Percentiles rank a stretch among this genome's conserved stretches.
phyloP scores from a whole-genome alignment of 2,329 filamentous ascomycete species.

The Colletotrichum lupini region DNA sequence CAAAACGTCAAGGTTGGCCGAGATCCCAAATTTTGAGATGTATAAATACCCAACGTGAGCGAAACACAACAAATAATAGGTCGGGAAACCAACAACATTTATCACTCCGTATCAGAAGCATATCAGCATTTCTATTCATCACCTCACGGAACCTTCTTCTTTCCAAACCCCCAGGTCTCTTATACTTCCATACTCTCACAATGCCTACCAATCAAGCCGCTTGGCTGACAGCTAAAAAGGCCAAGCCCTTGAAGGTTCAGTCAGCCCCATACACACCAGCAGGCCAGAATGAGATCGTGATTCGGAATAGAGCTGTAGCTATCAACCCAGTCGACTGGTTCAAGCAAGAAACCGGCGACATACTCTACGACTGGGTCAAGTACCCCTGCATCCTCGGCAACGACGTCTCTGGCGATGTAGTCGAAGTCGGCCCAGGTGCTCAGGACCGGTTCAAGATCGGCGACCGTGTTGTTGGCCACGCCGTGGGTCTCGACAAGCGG shows the following conservation, averaged over 20 bases:
- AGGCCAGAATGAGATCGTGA: conserved; percentile 40
- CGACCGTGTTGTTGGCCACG: conserved; percentile 42
- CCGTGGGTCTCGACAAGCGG: conserved; percentile 45
- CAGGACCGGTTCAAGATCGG: conserved; percentile 40
- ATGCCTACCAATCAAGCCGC: conserved; percentile 30
- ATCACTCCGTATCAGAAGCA: too few relatives aligned
- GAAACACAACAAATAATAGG: neutral
- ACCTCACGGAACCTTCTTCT: neutral
- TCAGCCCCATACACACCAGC: conserved; percentile 30
- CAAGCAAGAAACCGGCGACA: conserved; percentile 38
- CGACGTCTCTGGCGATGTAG: conserved; percentile 45
- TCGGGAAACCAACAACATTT: too few relatives aligned
- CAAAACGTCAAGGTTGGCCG: neutral
- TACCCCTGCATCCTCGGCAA: conserved; percentile 47
- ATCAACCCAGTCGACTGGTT: conserved; percentile 45
- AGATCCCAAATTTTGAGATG: neutral
- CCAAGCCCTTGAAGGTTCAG: conserved; percentile 18
- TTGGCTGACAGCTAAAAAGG: conserved; percentile 33
- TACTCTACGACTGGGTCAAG: conserved; percentile 35
- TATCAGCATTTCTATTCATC: too few relatives aligned
- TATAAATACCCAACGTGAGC: neutral
- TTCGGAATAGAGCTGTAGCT: conserved; percentile 45
- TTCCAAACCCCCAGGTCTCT: too few relatives aligned
- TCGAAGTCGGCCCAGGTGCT: conserved; percentile 40
- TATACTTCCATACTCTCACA: neutral